These are phyloP conservation scores for Epichloe gansuensis DNA, from an alignment of 2,329 filamentous ascomycete species.

Conservation along the genomic window DNA sequence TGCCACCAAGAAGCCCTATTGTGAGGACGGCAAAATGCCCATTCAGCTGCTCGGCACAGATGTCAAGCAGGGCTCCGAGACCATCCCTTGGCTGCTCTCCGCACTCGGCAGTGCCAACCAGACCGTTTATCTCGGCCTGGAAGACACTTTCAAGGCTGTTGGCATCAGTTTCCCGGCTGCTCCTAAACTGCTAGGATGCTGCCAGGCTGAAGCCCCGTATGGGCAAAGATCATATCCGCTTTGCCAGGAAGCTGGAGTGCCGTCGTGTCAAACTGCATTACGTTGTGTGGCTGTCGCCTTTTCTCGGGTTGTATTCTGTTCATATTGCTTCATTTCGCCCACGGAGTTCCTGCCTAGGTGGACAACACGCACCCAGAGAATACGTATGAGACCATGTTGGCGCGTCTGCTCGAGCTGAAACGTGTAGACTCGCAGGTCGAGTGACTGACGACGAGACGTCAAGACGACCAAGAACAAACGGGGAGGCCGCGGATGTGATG, in stretches of 20 bases:
- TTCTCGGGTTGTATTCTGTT: not conserved
- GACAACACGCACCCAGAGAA: not conserved
- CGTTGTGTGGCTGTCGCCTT: not conserved
- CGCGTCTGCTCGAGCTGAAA: not conserved
- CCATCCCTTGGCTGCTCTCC: conserved; percentile 42
- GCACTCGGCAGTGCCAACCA: conserved; percentile 40
- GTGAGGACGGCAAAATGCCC: conserved; percentile 41
- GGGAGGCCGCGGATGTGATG: not conserved
- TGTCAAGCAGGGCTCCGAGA: conserved; percentile 38
- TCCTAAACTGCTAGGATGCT: not conserved
- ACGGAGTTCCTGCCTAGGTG: not conserved
- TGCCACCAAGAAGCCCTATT: conserved; percentile 32
- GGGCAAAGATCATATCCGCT: not conserved
- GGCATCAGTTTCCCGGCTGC: conserved; percentile 5
- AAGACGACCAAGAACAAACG: not conserved
- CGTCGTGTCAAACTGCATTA: not conserved
- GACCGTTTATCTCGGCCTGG: conserved; percentile 40
- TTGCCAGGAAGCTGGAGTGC: not conserved
- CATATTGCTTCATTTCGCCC: not conserved
- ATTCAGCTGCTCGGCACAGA: conserved; percentile 41
- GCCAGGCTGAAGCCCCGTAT: not conserved
- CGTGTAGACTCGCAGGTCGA: conserved; percentile 1
- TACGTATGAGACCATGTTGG: not conserved
- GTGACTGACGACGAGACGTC: not conserved
- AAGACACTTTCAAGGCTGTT: conserved; percentile 24